Evolutionary conservation across 2,329 filamentous ascomycete genomes (phyloP).

Genomic region (Periconia sp.): DNA sequence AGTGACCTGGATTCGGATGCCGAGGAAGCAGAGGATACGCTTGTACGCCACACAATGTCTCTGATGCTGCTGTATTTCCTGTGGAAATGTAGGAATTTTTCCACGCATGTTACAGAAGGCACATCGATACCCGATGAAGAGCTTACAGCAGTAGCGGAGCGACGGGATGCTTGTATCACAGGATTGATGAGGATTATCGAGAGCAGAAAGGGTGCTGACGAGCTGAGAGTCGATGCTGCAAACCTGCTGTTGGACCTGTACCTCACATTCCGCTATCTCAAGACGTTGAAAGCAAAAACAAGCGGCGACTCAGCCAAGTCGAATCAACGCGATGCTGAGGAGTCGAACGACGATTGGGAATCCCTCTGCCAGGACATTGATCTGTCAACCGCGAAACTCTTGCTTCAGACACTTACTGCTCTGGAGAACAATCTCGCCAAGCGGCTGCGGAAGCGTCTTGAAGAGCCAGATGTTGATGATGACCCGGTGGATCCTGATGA

Average conservation of each 20-base stretch:
- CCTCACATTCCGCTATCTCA: constrained; percentile 74
- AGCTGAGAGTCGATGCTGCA: constrained; percentile 74
- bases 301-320: constrained; percentile 33
- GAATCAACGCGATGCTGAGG: constrained; percentile 20
- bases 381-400: constrained; percentile 61
- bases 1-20: constrained; percentile 68
- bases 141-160: constrained; percentile 58
- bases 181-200: constrained; percentile 54
- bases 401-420: constrained; percentile 76
- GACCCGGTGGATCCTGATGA: constrained; percentile 69
- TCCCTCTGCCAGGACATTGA: constrained; percentile 71
- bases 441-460: constrained; percentile 38
- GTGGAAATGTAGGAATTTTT: constrained; percentile 74
- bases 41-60: constrained; percentile 75
- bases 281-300: constrained; percentile 46
- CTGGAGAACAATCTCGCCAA: constrained; percentile 67
- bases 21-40: constrained; percentile 76
- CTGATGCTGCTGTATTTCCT: constrained; percentile 86
- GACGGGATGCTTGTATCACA: constrained; percentile 55
- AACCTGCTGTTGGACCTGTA: constrained; percentile 81
- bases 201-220: constrained; percentile 66
- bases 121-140: constrained; percentile 57
- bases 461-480: constrained; percentile 64
- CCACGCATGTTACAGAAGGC: constrained; percentile 38
- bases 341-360: constrained; percentile 51